Percentiles rank a stretch among this genome's conserved stretches.
These are phyloP conservation scores for Ogataea paraovalis DNA, from an alignment of 805 yeast species.

Conservation along the genomic window DNA sequence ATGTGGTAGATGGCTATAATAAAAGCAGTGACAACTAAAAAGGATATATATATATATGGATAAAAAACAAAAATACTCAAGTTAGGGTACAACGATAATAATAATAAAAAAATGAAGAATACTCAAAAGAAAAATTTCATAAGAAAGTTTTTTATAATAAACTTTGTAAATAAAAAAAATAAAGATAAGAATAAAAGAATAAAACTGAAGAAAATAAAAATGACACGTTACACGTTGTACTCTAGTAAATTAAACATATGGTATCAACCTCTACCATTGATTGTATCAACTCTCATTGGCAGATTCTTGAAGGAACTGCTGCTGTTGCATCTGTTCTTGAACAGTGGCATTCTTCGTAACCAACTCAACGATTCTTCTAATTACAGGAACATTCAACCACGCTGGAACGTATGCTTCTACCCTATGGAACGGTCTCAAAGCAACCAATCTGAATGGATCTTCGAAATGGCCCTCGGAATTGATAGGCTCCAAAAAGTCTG, in stretches of 20 bases:
- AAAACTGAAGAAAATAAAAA: neutral
- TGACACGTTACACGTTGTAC: neutral
- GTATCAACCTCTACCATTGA: neutral
- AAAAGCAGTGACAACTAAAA: no score
- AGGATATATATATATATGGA: no score
- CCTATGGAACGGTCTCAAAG: conserved; percentile 71
- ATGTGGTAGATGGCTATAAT: no score
- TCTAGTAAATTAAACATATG: neutral
- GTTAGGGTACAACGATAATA: neutral
- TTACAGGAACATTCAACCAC: conserved; percentile 83
- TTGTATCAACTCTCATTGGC: neutral
- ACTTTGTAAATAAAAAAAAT: neutral
- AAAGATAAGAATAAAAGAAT: neutral
- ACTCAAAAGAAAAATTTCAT: neutral
- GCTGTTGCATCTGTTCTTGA: conserved; percentile 42
- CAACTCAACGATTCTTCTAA: conserved; percentile 84
- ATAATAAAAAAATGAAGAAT: neutral
- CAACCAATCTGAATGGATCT: conserved; percentile 77
- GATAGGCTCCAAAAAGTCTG: conserved; percentile 67
- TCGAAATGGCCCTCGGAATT: conserved; percentile 72
- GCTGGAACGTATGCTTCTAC: conserved; percentile 93
- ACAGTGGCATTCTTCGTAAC: conserved; percentile 79
- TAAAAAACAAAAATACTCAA: neutral
- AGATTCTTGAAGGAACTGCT: conserved; percentile 1
- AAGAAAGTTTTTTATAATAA: no score